Evolutionary conservation across 768 basidiomycete species (phyloP), one percentile per base, ranked within the genome.

Genomic region (Russula ochroleuca): DNA sequence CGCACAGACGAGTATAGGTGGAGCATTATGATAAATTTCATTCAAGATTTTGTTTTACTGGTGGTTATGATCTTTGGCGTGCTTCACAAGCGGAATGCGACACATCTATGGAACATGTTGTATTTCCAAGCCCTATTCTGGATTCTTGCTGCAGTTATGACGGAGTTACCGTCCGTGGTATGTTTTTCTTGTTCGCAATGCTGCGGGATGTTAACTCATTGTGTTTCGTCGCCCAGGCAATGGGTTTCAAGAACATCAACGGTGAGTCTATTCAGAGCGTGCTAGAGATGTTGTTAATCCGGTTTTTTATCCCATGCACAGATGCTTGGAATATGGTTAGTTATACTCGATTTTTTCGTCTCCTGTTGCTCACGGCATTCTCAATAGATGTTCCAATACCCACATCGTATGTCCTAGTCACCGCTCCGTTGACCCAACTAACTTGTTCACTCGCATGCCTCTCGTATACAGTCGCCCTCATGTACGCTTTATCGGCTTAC

Each of bases 241-340:
- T 67, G 19, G 23, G 40, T 25, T 65, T 65, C 55, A 52, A 23
- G 28, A 54, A 67, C 14, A 65, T 67, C 28, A 61, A 67, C 31
- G 66, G 65, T 52, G 7, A 48, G 64, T 41, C 31, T n/a, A 21
- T 25, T 11, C 33, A 7, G 8, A 28, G 7, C 14, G 6, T 9
- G 25, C 17, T 47, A 1, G 23, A 19, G 31, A n/a, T 37, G 23
- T 8, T 6, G 6, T 23, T 51, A 38, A 65, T 37, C 17, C n/a
- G 19, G 25, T 14, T 14, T 28, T 15, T 5, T 49, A 28, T 49
- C 25, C 11, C n/a, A 11, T 40, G n/a, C n/a, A 45, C 31, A 67
- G 65, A 67, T 41, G 4, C 51, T 38, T 67, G 66, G 66, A 67
- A 67, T 40, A 19, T 65, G 64, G 66, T 67, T 1, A 45, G 66